Evolutionary conservation across 2,329 filamentous ascomycete genomes (phyloP).

Genomic region (Epichloe sibirici): DNA sequence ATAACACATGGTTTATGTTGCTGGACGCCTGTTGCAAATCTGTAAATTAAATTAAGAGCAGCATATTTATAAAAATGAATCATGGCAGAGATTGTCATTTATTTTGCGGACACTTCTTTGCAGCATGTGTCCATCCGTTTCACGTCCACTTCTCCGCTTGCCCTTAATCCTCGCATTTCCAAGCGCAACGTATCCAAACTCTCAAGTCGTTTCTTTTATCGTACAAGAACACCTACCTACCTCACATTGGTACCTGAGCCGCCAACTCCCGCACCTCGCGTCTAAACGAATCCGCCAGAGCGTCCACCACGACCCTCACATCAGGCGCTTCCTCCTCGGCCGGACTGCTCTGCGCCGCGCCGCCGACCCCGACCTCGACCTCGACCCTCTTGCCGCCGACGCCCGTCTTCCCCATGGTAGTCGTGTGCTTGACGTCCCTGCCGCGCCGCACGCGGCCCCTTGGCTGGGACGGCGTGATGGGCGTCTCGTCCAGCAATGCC

Average conservation of each 20-base stretch:
- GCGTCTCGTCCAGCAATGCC: slow-evolving; percentile 53
- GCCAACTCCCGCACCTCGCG: slow-evolving; percentile 28
- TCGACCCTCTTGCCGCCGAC: slow-evolving; percentile 14
- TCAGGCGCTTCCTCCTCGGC: slow-evolving; percentile 16
- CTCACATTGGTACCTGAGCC: neutral
- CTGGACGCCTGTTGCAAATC: too few relatives aligned
- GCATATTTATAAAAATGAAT: too few relatives aligned
- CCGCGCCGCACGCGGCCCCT: slow-evolving; percentile 41
- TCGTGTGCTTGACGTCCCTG: slow-evolving; percentile 34
- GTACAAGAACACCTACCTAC: too few relatives aligned
- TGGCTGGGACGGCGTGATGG: slow-evolving; percentile 48
- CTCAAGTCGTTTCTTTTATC: too few relatives aligned
- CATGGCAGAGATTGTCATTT: too few relatives aligned
- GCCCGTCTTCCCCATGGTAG: slow-evolving; percentile 31
- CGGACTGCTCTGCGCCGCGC: slow-evolving; percentile 13
- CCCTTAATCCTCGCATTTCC: too few relatives aligned
- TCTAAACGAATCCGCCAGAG: slow-evolving; percentile 28
- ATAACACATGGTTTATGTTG: too few relatives aligned
- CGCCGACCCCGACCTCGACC: slow-evolving; percentile 6
- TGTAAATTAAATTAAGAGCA: too few relatives aligned
- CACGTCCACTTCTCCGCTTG: too few relatives aligned
- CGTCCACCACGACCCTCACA: slow-evolving; percentile 18
- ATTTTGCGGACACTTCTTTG: too few relatives aligned
- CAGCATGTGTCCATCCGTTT: too few relatives aligned
- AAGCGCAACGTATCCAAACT: too few relatives aligned